Conservation (phyloP, 805 yeast species). For the Monosporozyma aerobia region DNA sequence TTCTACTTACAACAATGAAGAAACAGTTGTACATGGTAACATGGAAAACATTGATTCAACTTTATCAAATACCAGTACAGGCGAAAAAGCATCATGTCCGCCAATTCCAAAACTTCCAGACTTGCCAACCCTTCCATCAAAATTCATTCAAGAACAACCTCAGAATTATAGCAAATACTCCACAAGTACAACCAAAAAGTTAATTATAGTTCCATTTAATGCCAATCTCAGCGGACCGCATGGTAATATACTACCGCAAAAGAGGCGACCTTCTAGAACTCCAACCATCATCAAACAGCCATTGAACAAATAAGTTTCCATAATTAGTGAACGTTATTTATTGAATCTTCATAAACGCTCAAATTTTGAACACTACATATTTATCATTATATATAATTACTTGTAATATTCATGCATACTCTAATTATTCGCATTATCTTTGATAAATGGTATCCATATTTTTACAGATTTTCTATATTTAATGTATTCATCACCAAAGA, state of each 20-base stretch:
- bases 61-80: background rate
- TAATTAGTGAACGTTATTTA: background rate
- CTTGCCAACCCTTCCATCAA: constrained; percentile 10
- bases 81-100: background rate
- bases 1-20: background rate
- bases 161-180: background rate
- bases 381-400: background rate
- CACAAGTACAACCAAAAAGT: background rate
- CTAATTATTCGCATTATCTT: constrained; percentile 8
- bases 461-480: constrained; percentile 41
- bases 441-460: constrained; percentile 59
- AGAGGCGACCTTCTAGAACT: constrained; percentile 13
- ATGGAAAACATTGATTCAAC: background rate
- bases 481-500: constrained; percentile 63
- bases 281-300: background rate
- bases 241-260: constrained; percentile 23
- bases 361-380: background rate
- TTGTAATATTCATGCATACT: background rate
- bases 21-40: background rate
- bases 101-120: constrained; percentile 2
- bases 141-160: background rate
- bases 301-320: background rate
- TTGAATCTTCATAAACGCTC: background rate
- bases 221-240: background rate
- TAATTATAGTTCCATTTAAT: constrained; percentile 21